Conservation (phyloP, 1,284 basidiomycete genomes). For the Dichomitus squalens region DNA sequence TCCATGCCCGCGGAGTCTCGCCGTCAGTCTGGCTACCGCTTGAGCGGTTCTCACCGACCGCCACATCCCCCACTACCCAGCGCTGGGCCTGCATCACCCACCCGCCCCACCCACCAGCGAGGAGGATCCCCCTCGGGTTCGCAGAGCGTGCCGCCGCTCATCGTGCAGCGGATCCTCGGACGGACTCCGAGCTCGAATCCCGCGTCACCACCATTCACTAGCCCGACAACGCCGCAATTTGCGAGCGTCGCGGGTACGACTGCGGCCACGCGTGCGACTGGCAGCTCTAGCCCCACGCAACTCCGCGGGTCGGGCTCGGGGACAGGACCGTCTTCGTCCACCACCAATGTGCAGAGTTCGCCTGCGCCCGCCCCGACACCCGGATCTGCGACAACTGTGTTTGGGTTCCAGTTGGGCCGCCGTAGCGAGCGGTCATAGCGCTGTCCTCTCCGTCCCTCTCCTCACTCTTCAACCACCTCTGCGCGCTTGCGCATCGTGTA, state of each 20-base stretch:
- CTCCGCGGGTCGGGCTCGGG: neutral
- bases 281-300: neutral
- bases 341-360: neutral
- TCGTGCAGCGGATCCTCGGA: constrained; percentile 46
- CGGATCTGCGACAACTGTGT: constrained; percentile 19
- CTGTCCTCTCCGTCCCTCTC: neutral
- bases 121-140: constrained; percentile 13
- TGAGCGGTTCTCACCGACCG: constrained; percentile 41
- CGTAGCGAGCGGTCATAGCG: constrained; percentile 13
- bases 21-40: constrained; percentile 34
- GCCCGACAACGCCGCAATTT: constrained; percentile 26
- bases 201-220: constrained; percentile 25
- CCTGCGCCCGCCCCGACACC: constrained; percentile 5
- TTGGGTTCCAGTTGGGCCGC: constrained; percentile 24
- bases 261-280: constrained; percentile 1
- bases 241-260: constrained; percentile 9
- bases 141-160: constrained; percentile 31
- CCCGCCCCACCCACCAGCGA: constrained; percentile 16
- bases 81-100: constrained; percentile 18
- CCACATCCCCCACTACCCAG: constrained; percentile 55
- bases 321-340: neutral
- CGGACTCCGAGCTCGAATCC: constrained; percentile 20
- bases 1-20: constrained; percentile 36
- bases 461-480: neutral
- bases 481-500: constrained; percentile 9